A percentile compares a stretch with the other conserved stretches of the same genome.
Evolutionary conservation across 192 early-diverging fungal genomes (phyloP).

Genomic region (Gamsiella multidivaricata): DNA sequence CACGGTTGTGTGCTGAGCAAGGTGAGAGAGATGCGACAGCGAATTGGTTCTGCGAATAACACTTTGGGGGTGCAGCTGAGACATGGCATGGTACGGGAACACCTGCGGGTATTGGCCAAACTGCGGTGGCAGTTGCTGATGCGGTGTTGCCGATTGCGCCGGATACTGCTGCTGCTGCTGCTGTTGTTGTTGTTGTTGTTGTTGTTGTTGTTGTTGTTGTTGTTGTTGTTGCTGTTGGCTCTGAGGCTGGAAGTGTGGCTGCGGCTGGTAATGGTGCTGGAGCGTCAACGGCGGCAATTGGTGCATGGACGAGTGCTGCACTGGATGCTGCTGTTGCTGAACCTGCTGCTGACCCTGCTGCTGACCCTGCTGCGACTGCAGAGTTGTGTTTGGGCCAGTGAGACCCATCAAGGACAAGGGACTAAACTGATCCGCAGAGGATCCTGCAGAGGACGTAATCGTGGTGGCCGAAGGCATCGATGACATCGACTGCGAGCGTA

Average conservation of each 20-base stretch:
- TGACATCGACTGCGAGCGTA: slow-evolving; percentile 50
- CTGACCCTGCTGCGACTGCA: slow-evolving; percentile 6
- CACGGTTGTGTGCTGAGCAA: slow-evolving; percentile 18
- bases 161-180: neutral
- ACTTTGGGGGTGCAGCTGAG: slow-evolving; percentile 18
- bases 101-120: slow-evolving; percentile 48
- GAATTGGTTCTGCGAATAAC: slow-evolving; percentile 45
- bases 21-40: slow-evolving; percentile 43
- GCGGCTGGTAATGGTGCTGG: slow-evolving; percentile 19
- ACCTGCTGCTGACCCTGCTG: slow-evolving; percentile 8
- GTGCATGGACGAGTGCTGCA: neutral
- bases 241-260: slow-evolving; percentile 9
- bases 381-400: slow-evolving; percentile 17
- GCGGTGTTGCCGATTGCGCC: neutral
- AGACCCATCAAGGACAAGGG: slow-evolving; percentile 21
- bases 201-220: slow-evolving; percentile 2
- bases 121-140: slow-evolving; percentile 36
- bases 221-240: neutral
- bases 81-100: slow-evolving; percentile 23
- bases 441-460: neutral
- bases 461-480: slow-evolving; percentile 29
- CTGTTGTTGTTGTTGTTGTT: slow-evolving; percentile 7
- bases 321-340: slow-evolving; percentile 23
- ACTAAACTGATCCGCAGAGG: slow-evolving; percentile 14
- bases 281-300: neutral